Evolutionary conservation across 257 asterid genomes (phyloP).

Genomic region (Scutellaria minor): DNA sequence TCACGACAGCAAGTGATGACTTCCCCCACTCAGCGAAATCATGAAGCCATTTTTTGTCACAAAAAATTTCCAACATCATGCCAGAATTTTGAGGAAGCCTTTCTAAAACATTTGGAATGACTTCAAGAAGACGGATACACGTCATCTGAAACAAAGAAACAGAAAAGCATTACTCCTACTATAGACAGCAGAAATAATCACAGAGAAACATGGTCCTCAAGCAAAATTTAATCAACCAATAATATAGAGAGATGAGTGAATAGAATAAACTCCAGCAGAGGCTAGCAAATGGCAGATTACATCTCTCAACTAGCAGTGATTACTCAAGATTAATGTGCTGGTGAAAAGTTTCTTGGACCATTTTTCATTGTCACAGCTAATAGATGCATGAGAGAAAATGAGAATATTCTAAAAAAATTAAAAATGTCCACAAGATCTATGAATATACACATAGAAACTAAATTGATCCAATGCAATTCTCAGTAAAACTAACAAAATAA

Average conservation of each 20-base stretch:
- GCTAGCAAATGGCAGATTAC: slow-evolving; percentile 24
- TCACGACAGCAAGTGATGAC: slow-evolving; percentile 81
- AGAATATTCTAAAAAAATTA: neutral
- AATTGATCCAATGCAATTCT: slow-evolving; percentile 13
- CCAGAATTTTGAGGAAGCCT: slow-evolving; percentile 55
- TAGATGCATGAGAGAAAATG: slow-evolving; percentile 19
- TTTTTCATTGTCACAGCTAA: slow-evolving; percentile 27
- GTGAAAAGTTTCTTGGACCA: slow-evolving; percentile 25
- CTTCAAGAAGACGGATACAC: slow-evolving; percentile 86
- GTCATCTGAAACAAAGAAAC: slow-evolving; percentile 73
- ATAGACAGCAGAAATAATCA: slow-evolving; percentile 30
- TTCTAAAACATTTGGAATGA: slow-evolving; percentile 69
- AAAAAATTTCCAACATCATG: slow-evolving; percentile 40
- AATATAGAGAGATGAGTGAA: slow-evolving; percentile 30
- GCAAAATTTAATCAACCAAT: slow-evolving; percentile 24
- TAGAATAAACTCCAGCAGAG: slow-evolving; percentile 6
- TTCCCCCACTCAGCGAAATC: slow-evolving; percentile 94
- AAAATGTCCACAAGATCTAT: slow-evolving; percentile 24
- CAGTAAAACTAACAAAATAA: slow-evolving; percentile 15
- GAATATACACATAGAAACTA: slow-evolving; percentile 27
- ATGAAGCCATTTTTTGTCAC: slow-evolving; percentile 64
- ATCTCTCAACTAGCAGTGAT: slow-evolving; percentile 26
- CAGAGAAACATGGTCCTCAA: slow-evolving; percentile 27
- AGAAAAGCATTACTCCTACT: slow-evolving; percentile 18
- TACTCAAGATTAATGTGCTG: slow-evolving; percentile 20